Evolutionary conservation across 306 rosid genomes (phyloP).

Genomic region (Quercus suber): DNA sequence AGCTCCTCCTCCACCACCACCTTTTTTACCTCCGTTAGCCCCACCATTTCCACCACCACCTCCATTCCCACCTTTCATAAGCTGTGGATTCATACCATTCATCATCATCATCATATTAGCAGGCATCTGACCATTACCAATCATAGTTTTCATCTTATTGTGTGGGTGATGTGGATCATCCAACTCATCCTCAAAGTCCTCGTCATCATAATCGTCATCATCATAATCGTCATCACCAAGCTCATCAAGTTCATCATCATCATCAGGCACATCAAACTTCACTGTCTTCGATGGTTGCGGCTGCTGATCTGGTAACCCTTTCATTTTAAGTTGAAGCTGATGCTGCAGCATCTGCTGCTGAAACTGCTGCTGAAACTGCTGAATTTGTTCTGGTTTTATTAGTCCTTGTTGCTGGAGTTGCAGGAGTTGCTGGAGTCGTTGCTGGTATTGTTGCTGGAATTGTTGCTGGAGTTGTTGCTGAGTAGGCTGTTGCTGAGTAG

Average conservation of each 20-base stretch:
- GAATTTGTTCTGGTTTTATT: too few species aligned
- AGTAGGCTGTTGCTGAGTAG: slow-evolving; percentile 24
- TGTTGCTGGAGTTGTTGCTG: slow-evolving; percentile 6
- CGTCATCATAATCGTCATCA: slow-evolving; percentile 31
- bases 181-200: slow-evolving; percentile 55
- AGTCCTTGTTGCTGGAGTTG: slow-evolving; percentile 32
- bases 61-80: slow-evolving; percentile 21
- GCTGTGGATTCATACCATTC: slow-evolving; percentile 1
- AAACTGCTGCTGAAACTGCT: too few species aligned
- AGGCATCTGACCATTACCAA: slow-evolving; percentile 38
- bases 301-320: too few species aligned
- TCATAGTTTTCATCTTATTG: slow-evolving; percentile 43
- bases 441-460: slow-evolving; percentile 13
- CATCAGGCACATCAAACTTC: slow-evolving; percentile 48
- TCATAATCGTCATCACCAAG: slow-evolving; percentile 9
- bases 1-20: slow-evolving; percentile 23
- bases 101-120: slow-evolving; percentile 33
- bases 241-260: slow-evolving; percentile 29
- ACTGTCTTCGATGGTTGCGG: slow-evolving; percentile 32
- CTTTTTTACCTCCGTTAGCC: not conserved
- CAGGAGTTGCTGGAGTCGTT: slow-evolving; percentile 17
- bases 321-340: too few species aligned
- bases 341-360: too few species aligned
- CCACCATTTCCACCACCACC: slow-evolving; percentile 12
- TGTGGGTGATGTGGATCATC: slow-evolving; percentile 36